Base-by-base conservation (phyloP, 1,139 yeast species). In the Pichiaceae sp. region DNA sequence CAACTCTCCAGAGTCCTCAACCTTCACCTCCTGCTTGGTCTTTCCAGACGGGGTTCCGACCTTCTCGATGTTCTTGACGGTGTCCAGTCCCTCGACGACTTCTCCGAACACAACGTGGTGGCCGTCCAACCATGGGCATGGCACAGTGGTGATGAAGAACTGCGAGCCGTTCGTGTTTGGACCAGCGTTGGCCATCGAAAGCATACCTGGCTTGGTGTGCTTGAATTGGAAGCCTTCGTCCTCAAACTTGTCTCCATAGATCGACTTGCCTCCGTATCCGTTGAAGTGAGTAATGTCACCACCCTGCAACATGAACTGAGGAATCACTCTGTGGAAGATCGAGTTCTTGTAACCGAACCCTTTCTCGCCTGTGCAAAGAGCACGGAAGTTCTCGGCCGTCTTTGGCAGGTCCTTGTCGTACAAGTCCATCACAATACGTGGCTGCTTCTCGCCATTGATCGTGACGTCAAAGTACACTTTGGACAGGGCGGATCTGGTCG, bases 391-490 rank as follows among this genome's bases (percentile, higher is more conserved):
- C 59, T 73, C 79, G 47, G 78, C 66, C 42, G 80, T 74, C 65
- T 73, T 73, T 56, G 80, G 79, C 33, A 72, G 78, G 49, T 70
- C 68, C 48, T 73, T 75, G 57, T 70, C 67, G 64, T 69, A 74
- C 52, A 75, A 65, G 50, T 74, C 56, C 38, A 59, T 56, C 17
- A 56, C 57, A 30, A 59, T 53, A 45, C 59, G 49, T 44, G 60
- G 60, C 46, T 54, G 57, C 34, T 52, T 49, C 62, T 53, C 54
- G 55, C 85, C 84, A 61, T 75, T 72, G 49, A 80, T 80, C 52
- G 87, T 66, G 54, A 80, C 70, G 61, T 83, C 93, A 64, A 84
- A 84, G 74, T 65, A 84, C 54, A 82, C 89, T 51, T 66, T 66
- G 44, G 59, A 57, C 17, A 66, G 62, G 19, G 52, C 48, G 29